phyloP scores from a whole-genome alignment of 192 early-diverging fungal species.

The Phycomyces nitens region DNA sequence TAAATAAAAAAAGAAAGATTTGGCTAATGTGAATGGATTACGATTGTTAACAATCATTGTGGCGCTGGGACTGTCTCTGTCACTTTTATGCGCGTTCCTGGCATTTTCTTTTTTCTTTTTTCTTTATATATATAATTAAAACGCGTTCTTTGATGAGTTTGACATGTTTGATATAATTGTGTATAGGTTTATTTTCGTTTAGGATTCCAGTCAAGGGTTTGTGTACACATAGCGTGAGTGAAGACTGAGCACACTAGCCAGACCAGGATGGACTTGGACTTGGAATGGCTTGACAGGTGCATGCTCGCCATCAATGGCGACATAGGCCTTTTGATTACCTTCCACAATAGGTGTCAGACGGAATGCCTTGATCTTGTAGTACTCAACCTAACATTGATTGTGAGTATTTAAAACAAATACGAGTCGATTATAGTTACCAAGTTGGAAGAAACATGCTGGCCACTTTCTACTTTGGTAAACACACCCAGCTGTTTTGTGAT shows the following conservation, averaged over 20 bases:
- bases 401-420: background rate
- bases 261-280: constrained; percentile 49
- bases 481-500: constrained; percentile 30
- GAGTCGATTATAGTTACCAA: constrained; percentile 33
- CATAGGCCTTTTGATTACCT: constrained; percentile 27
- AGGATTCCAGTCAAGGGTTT: background rate
- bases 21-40: too few relatives aligned
- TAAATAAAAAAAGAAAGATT: too few relatives aligned
- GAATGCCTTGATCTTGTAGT: constrained; percentile 56
- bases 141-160: too few relatives aligned
- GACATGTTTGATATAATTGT: too few relatives aligned
- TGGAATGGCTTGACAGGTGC: constrained; percentile 50
- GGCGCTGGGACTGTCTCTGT: too few relatives aligned
- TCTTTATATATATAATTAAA: too few relatives aligned
- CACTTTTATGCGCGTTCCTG: too few relatives aligned
- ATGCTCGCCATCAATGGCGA: constrained; percentile 57
- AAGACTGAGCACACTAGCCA: constrained; percentile 42
- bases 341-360: constrained; percentile 41
- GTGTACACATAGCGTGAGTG: constrained; percentile 5
- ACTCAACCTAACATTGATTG: constrained; percentile 40
- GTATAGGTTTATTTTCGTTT: too few relatives aligned
- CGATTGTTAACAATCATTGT: too few relatives aligned
- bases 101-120: too few relatives aligned
- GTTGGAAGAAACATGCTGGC: constrained; percentile 41
- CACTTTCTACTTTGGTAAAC: constrained; percentile 43